Evolutionary conservation across 169 alveolate genomes (phyloP), one percentile per base, ranked within the genome.

Genomic region (Plasmodium falciparum): DNA sequence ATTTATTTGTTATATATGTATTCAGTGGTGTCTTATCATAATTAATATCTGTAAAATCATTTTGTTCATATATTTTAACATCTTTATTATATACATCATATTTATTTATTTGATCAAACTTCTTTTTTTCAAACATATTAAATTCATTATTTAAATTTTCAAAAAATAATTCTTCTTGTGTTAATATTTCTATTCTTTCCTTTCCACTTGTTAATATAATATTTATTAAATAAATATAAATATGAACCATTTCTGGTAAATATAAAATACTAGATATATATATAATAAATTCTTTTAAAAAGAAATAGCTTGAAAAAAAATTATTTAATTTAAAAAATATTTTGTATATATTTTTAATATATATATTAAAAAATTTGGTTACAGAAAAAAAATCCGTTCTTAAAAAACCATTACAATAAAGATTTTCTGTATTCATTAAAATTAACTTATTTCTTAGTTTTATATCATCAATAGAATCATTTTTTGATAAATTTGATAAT

Each of bases 91-190:
- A 39, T 58, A 67, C 49, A 11, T 67, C 80, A 33, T 43, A 22
- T 69, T 29, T 65, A 69, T 26, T 17, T 52, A 29, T 33, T 2
- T 20, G 20, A 11, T 59, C 73, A 13, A 22, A 58, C 29, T 56
- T 50, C 29, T 73, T 63, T 61, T 86, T 65, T 61, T 73, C 75
- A 59, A 29, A 66, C 3, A 86, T 54, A 33, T 20, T 52, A 33
- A 86, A 50, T 29, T 86, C 76, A 54, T 70, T 72, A 67, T 72
- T 86, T 29, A 86, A 86, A n/a, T 86, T 86, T 65, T 86, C 92
- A 47, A 86, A 86, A 73, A 86, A 73, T 6, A 86, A 58, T 65
- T 86, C 92, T 74, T 86, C 92, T 29, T 70, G 92, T 39, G 92
- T 86, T 73, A 86, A 66, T 22, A 86, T 45, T 43, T 86, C 92